Percentiles rank a stretch among this genome's conserved stretches.
Evolutionary conservation across 768 basidiomycete genomes (phyloP).

Genomic region (Tricholoma terreum): DNA sequence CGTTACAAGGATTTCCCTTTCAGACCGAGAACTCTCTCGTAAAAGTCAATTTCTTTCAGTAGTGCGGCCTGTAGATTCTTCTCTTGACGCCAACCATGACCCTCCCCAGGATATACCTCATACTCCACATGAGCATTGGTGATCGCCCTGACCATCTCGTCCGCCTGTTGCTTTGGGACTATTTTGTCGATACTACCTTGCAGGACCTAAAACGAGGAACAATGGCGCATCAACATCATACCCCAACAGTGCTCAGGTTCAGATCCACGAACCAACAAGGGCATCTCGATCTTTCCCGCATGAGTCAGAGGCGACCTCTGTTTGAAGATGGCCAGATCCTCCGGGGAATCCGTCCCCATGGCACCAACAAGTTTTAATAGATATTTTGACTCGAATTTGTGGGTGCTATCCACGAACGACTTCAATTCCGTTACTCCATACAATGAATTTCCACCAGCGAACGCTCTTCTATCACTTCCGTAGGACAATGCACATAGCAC

Average conservation of each 20-base stretch:
- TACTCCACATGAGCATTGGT: conserved; percentile 54
- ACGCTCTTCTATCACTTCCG: conserved; percentile 41
- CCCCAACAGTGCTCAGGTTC: too few relatives aligned
- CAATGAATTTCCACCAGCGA: conserved; percentile 60
- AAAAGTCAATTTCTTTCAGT: conserved; percentile 52
- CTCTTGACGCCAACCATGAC: conserved; percentile 60
- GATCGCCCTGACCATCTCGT: conserved; percentile 48
- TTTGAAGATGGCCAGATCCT: conserved; percentile 40
- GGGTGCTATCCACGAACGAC: conserved; percentile 56
- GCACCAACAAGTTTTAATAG: conserved; percentile 62
- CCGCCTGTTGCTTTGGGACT: conserved; percentile 66
- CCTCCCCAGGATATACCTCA: conserved; percentile 60
- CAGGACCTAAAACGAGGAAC: conserved; percentile 47
- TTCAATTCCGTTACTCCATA: conserved; percentile 69
- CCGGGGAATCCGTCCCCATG: conserved; percentile 49
- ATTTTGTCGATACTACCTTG: conserved; percentile 63
- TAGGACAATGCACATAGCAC: conserved; percentile 47
- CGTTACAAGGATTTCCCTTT: conserved; percentile 9
- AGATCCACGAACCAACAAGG: too few relatives aligned
- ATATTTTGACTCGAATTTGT: conserved; percentile 69
- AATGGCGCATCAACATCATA: too few relatives aligned
- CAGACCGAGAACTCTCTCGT: conserved; percentile 42
- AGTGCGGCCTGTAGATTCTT: conserved; percentile 52
- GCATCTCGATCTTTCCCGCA: too few relatives aligned
- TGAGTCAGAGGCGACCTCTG: conserved; percentile 62